Evolutionary conservation across 2,329 filamentous ascomycete species (phyloP).

Genomic region (Gaeumannomyces tritici): DNA sequence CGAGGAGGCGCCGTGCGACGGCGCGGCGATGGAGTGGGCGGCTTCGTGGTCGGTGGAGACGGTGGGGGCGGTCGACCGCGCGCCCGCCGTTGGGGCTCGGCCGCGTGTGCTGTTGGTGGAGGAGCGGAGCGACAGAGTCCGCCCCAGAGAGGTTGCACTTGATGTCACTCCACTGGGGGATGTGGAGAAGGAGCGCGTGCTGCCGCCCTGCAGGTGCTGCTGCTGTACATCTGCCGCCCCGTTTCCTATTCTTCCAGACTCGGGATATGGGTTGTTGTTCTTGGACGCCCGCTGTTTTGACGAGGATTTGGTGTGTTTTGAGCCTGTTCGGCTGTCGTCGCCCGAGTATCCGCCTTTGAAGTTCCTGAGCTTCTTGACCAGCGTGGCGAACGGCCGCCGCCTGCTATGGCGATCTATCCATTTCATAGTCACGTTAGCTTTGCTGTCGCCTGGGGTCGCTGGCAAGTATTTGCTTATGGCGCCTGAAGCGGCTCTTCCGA

Average conservation of each 20-base stretch:
- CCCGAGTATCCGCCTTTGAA: constrained; percentile 54
- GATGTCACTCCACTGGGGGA: constrained; percentile 37
- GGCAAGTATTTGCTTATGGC: background rate
- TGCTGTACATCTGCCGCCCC: constrained; percentile 14
- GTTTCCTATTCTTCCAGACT: constrained; percentile 54
- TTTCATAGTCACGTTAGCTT: background rate
- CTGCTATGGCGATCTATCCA: constrained; percentile 35
- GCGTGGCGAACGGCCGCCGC: constrained; percentile 78
- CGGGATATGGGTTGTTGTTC: constrained; percentile 86
- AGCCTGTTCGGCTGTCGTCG: constrained; percentile 33
- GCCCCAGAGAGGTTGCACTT: constrained; percentile 44
- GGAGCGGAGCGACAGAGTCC: constrained; percentile 46
- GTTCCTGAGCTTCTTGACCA: constrained; percentile 88
- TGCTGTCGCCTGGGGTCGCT: background rate
- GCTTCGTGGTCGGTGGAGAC: constrained; percentile 77
- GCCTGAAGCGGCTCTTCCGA: background rate
- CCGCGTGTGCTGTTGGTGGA: constrained; percentile 53
- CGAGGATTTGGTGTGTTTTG: constrained; percentile 31
- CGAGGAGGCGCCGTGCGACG: constrained; percentile 61
- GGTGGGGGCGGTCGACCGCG: constrained; percentile 68
- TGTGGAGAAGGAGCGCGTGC: constrained; percentile 46
- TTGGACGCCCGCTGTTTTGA: constrained; percentile 51
- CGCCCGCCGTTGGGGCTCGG: constrained; percentile 47
- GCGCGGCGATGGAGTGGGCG: constrained; percentile 61
- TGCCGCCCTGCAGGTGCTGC: constrained; percentile 20